Conservation (phyloP, 805 yeast genomes). For the Yarrowia yakushimensis region DNA sequence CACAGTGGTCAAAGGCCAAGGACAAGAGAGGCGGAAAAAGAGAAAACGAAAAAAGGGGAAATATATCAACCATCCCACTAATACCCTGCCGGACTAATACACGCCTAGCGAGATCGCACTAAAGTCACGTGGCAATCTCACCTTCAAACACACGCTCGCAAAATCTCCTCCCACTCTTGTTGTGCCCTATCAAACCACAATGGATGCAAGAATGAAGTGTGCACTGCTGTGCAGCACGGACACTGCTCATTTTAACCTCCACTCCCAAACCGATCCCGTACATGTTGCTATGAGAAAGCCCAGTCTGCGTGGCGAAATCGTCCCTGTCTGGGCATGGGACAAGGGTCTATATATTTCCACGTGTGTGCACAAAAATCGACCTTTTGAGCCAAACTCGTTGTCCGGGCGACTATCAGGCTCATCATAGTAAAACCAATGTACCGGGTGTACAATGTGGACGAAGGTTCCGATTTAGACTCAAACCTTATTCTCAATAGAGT, state of each 20-base stretch:
- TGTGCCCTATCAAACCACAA: neutral
- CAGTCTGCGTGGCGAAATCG: no score
- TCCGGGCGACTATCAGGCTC: neutral
- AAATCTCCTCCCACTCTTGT: no score
- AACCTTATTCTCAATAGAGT: neutral
- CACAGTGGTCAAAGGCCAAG: neutral
- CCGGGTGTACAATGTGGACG: no score
- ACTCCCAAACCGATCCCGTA: slow-evolving; percentile 7
- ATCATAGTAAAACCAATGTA: no score
- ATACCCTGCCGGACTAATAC: neutral
- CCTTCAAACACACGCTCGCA: neutral
- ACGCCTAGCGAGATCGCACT: no score
- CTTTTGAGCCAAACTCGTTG: neutral
- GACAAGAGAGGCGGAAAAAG: neutral
- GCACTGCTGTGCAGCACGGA: neutral
- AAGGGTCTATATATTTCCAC: no score
- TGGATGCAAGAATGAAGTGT: neutral
- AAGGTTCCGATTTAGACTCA: neutral
- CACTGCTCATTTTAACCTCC: neutral
- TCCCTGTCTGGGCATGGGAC: no score
- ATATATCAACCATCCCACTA: neutral
- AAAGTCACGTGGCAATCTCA: no score
- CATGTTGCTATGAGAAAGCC: neutral
- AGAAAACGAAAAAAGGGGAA: neutral
- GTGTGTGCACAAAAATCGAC: no score